Conservation (phyloP, 192 early-diverging fungal species). For the Entophlyctis luteolus region DNA sequence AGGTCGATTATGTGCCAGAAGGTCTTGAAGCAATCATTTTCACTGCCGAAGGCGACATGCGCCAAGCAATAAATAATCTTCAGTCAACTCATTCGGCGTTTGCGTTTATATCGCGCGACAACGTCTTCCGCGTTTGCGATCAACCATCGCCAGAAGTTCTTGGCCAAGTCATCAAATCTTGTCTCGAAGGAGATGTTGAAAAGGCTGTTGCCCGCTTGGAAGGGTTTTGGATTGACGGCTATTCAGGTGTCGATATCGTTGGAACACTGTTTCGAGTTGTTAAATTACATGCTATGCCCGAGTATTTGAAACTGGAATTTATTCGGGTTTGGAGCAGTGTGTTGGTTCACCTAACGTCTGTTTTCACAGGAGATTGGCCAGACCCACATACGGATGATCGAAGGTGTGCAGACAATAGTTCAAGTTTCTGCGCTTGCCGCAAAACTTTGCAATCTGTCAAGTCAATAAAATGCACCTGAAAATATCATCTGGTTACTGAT, state of each 20-base stretch:
- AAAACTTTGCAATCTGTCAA: slow-evolving; percentile 41
- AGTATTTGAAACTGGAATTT: slow-evolving; percentile 79
- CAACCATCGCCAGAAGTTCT: slow-evolving; percentile 88
- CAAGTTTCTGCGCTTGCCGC: slow-evolving; percentile 83
- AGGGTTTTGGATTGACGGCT: slow-evolving; percentile 76
- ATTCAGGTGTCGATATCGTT: slow-evolving; percentile 85
- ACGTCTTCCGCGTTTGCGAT: slow-evolving; percentile 97
- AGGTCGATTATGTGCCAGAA: slow-evolving; percentile 79
- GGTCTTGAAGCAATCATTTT: slow-evolving; percentile 93
- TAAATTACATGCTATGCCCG: slow-evolving; percentile 72
- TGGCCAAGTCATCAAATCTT: slow-evolving; percentile 68
- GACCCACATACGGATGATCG: slow-evolving; percentile 87
- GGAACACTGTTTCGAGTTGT: slow-evolving; percentile 87
- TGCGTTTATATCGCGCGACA: slow-evolving; percentile 75
- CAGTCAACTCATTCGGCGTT: slow-evolving; percentile 88
- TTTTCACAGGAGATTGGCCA: slow-evolving; percentile 77
- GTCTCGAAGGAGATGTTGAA: slow-evolving; percentile 64
- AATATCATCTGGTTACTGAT: too few species aligned
- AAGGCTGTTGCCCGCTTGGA: slow-evolving; percentile 66
- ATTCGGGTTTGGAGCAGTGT: slow-evolving; percentile 57
- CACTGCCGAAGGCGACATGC: slow-evolving; percentile 96
- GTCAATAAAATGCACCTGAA: background rate
- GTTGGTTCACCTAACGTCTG: background rate
- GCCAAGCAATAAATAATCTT: slow-evolving; percentile 95
- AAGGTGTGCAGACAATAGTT: slow-evolving; percentile 78